A percentile compares a stretch with the other conserved stretches of the same genome.
Evolutionary conservation across 306 rosid species (phyloP).

Genomic region (Hippophae gyantsensis): DNA sequence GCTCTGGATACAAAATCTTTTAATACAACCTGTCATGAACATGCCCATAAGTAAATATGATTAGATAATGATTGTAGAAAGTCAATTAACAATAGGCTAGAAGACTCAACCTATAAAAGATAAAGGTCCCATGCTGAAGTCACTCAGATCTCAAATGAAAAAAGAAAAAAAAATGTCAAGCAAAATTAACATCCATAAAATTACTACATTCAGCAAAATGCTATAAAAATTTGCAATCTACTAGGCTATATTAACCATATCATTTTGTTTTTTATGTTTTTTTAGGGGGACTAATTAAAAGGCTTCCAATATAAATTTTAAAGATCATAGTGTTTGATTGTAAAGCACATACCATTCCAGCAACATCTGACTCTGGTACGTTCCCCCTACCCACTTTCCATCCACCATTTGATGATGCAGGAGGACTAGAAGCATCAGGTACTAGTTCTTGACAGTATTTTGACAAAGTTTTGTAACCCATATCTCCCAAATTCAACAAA

Average conservation of each 20-base stretch:
- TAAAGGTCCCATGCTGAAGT: too few relatives aligned
- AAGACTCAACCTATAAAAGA: too few relatives aligned
- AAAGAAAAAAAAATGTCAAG: too few relatives aligned
- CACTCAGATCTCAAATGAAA: too few relatives aligned
- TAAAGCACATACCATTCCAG: conserved; percentile 78
- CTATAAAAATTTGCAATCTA: too few relatives aligned
- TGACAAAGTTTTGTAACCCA: conserved; percentile 85
- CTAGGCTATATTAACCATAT: too few relatives aligned
- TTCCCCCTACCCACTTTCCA: conserved; percentile 54
- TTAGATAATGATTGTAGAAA: conserved; percentile 4
- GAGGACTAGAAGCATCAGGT: conserved; percentile 90
- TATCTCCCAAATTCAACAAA: conserved; percentile 74
- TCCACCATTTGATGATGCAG: conserved; percentile 63
- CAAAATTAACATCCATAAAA: too few relatives aligned
- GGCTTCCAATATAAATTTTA: neutral
- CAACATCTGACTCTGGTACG: conserved; percentile 44
- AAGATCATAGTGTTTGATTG: neutral
- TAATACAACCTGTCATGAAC: conserved; percentile 63
- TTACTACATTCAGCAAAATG: too few relatives aligned
- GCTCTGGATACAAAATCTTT: conserved; percentile 69
- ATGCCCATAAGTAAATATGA: conserved; percentile 8
- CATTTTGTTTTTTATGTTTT: too few relatives aligned
- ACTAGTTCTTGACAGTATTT: conserved; percentile 81
- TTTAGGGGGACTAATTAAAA: too few relatives aligned
- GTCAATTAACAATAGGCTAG: conserved; percentile 1